These are phyloP conservation scores for Hymenoscyphus fructigenus DNA, from an alignment of 2,329 filamentous ascomycete species.

Conservation along the genomic window DNA sequence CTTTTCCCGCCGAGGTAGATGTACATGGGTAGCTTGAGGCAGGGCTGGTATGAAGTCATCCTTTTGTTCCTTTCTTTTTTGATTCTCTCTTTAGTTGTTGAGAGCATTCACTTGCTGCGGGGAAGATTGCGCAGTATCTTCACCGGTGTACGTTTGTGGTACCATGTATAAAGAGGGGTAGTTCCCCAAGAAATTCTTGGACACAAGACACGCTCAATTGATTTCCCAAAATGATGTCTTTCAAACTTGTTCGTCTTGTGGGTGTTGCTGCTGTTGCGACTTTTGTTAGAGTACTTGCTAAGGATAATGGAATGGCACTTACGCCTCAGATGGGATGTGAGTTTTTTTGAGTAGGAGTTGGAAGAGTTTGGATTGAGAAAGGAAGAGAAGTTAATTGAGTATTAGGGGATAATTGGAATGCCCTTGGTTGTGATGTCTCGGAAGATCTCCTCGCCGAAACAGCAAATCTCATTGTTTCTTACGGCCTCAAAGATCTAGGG, in stretches of 20 bases:
- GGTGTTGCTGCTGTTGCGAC: constrained; percentile 18
- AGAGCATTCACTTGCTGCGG: not conserved
- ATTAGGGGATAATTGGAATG: constrained; percentile 46
- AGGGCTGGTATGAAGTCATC: not conserved
- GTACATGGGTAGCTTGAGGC: not conserved
- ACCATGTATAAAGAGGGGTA: constrained; percentile 16
- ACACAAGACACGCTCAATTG: constrained; percentile 1
- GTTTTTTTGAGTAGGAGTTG: no score
- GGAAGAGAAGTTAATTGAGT: constrained; percentile 3
- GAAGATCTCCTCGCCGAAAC: constrained; percentile 49
- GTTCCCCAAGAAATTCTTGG: not conserved
- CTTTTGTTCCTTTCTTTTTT: not conserved
- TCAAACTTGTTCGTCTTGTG: constrained; percentile 12
- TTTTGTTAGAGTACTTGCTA: constrained; percentile 25
- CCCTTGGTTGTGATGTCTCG: constrained; percentile 50
- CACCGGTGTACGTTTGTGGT: not conserved
- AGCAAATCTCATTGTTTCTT: constrained; percentile 47
- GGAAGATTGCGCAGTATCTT: not conserved
- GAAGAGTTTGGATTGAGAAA: no score
- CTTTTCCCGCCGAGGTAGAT: not conserved
- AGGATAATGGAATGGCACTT: constrained; percentile 43
- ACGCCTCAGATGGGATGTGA: constrained; percentile 46
- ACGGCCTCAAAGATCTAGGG: constrained; percentile 52
- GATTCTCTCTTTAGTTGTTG: not conserved
- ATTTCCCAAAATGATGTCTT: constrained; percentile 14